Conservation (phyloP, 306 rosid genomes). For the Glycine tomentella region DNA sequence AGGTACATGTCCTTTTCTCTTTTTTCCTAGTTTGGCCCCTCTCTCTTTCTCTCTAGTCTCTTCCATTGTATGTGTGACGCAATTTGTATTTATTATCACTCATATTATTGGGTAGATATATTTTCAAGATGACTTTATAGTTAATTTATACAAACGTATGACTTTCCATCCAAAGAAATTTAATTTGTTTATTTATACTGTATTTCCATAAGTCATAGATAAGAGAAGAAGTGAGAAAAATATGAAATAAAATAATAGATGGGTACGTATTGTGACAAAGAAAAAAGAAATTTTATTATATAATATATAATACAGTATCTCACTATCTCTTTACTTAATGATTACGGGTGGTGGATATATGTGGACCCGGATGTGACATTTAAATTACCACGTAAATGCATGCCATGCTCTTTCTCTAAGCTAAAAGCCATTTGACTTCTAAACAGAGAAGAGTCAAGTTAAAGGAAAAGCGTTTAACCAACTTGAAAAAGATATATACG, state of each 20-base stretch:
- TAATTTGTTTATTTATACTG: neutral
- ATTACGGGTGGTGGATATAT: neutral
- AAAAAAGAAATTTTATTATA: neutral
- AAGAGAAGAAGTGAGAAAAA: neutral
- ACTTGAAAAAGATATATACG: neutral
- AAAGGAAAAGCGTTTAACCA: conserved; percentile 32
- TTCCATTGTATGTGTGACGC: neutral
- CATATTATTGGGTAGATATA: neutral
- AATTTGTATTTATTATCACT: neutral
- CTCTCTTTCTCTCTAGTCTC: neutral
- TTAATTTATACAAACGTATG: neutral
- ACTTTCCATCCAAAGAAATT: neutral
- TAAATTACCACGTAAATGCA: conserved; percentile 45
- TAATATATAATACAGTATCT: neutral
- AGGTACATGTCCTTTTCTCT: conserved; percentile 55
- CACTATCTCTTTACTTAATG: neutral
- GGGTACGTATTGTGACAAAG: neutral
- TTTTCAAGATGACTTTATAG: too few relatives aligned
- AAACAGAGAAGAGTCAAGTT: neutral
- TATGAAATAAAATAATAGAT: neutral
- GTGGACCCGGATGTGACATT: conserved; percentile 43
- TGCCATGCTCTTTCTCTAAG: neutral
- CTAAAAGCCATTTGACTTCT: conserved; percentile 10
- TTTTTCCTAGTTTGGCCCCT: neutral
- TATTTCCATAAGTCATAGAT: neutral